Evolutionary conservation across 768 basidiomycete species (phyloP).

Genomic region (Hirschioporus abietinus): DNA sequence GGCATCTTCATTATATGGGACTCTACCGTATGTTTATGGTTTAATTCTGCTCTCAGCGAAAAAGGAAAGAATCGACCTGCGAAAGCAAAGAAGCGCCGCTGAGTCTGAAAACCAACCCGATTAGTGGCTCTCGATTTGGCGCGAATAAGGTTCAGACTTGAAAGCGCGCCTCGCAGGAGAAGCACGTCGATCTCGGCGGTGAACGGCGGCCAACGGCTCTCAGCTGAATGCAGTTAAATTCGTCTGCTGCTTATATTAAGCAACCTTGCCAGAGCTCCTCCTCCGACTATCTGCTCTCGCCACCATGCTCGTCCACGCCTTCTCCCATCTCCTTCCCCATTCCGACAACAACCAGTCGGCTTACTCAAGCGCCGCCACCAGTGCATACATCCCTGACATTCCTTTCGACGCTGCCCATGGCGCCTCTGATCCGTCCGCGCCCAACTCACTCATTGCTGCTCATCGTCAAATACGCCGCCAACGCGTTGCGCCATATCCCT

Average conservation of each 20-base stretch:
- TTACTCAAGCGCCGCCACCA: slow-evolving; percentile 15
- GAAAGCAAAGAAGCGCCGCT: neutral
- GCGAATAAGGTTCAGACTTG: neutral
- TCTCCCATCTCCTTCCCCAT: slow-evolving; percentile 10
- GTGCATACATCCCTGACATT: slow-evolving; percentile 25
- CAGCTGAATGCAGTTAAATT: neutral
- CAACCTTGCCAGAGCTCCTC: neutral
- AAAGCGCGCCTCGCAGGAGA: neutral
- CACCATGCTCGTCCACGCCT: neutral
- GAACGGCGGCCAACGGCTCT: no score
- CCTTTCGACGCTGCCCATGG: slow-evolving; percentile 15
- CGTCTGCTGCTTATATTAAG: neutral
- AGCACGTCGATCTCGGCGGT: neutral
- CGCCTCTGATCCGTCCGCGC: neutral
- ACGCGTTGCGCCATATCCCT: neutral
- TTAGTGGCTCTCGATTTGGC: neutral
- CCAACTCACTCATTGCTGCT: neutral
- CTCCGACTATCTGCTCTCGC: neutral
- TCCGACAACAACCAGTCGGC: slow-evolving; percentile 10
- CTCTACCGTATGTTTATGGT: no score
- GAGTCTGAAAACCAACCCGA: neutral
- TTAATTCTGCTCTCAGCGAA: no score
- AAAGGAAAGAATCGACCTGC: neutral
- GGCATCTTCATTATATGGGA: no score
- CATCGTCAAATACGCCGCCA: neutral